Conservation (phyloP, 2,329 filamentous ascomycete species). For the Diaporthe nobilis region DNA sequence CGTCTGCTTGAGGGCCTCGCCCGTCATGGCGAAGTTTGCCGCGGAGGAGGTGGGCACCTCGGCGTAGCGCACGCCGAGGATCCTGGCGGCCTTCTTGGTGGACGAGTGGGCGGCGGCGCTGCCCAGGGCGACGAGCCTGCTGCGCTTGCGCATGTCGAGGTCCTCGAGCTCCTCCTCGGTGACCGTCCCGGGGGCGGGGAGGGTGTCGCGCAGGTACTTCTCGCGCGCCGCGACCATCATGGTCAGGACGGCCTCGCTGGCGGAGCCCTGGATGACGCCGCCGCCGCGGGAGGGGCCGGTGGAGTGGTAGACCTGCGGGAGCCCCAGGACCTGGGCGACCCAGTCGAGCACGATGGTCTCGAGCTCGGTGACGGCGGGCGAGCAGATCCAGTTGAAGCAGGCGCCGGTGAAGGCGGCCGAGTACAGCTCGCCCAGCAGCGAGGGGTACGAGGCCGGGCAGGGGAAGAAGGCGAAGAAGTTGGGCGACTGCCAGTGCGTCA, state of each 20-base stretch:
- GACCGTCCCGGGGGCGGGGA: conserved; percentile 57
- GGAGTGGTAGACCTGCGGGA: conserved; percentile 82
- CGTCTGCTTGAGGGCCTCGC: conserved; percentile 69
- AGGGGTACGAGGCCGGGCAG: conserved; percentile 83
- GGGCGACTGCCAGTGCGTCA: conserved; percentile 94
- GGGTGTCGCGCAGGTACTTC: conserved; percentile 76
- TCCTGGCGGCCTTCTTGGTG: conserved; percentile 88
- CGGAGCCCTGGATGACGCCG: conserved; percentile 94
- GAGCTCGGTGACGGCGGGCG: conserved; percentile 90
- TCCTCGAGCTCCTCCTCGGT: conserved; percentile 76
- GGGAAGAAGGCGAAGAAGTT: conserved; percentile 98
- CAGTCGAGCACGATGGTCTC: conserved; percentile 96
- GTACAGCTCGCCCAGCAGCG: conserved; percentile 94
- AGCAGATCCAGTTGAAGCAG: conserved; percentile 98
- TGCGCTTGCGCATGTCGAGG: conserved; percentile 74
- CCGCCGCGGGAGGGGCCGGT: conserved; percentile 80
- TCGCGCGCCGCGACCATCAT: conserved; percentile 91
- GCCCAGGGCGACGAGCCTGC: conserved; percentile 83
- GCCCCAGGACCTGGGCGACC: conserved; percentile 81
- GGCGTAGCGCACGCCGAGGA: conserved; percentile 87
- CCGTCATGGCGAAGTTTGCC: conserved; percentile 80
- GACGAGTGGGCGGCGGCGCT: conserved; percentile 86
- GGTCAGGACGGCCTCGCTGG: conserved; percentile 88
- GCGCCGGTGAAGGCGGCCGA: conserved; percentile 89
- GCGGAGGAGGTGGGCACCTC: conserved; percentile 74